Base-by-base conservation (phyloP, 2,329 filamentous ascomycete species). In the Neurospora sp. region DNA sequence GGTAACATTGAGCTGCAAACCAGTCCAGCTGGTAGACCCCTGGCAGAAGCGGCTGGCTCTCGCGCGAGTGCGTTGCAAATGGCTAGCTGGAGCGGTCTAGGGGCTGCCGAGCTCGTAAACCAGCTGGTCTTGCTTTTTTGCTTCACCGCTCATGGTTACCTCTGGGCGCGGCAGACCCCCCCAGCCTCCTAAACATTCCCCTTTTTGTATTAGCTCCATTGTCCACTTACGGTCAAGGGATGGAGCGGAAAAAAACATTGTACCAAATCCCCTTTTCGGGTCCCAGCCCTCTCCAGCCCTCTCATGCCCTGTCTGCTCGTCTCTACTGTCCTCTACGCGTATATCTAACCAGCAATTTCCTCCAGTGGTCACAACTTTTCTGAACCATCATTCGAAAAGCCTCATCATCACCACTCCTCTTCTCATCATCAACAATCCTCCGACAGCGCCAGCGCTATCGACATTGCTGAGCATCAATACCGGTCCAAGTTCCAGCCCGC, bases 391-490 rank as follows among this genome's bases (percentile, higher is more conserved):
- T 62, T 89, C 78, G 85, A 91, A 80, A 77, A 77, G 74, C 84
- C 84, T 74, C 80, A 81, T 76, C 81, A 82, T 77, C 79, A 81
- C 78, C 79, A 83, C 76, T 78, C 78, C 76, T 84, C 80, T 75
- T 62, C 52, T 62, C 52, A 62, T 52, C 43, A 52, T 62, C 52
- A 62, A 62, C 52, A 62, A 62, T 62, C 52, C 52, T 62, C 52
- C 23, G 52, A 62, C 52, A 62, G 52, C 52, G 52, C 52, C 52
- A 62, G 52, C 23, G 81, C 84, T 75, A 84, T 90, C 80, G 88
- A 91, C 82, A 80, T 86, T 75, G 87, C 87, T 78, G 88, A 91
- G 82, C 87, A 86, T 81, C 84, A 89, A 81, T 90, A 89, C 80
- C 88, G 88, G 78, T 82, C 87, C 79, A 86, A 86, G 74, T 83